Conservation (phyloP, 1,284 basidiomycete genomes). For the Xerocomus amazonicus region DNA sequence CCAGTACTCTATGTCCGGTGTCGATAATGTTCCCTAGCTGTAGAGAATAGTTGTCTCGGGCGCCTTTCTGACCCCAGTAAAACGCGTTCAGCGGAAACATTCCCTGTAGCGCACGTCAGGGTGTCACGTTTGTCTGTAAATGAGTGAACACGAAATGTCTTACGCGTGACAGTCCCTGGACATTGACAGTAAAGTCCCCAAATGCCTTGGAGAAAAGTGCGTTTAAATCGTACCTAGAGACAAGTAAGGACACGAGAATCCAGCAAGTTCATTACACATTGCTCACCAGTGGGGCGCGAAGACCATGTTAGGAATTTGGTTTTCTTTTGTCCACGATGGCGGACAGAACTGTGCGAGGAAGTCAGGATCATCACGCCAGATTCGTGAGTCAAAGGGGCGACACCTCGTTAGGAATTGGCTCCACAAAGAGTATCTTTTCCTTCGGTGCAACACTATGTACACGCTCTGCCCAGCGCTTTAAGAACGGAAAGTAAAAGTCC, state of each 20-base stretch:
- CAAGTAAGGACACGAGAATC: background rate
- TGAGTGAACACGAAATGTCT: background rate
- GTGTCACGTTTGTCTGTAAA: background rate
- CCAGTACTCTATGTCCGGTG: constrained; percentile 61
- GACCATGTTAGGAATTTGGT: constrained; percentile 71
- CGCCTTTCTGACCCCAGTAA: constrained; percentile 83
- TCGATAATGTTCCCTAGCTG: constrained; percentile 82
- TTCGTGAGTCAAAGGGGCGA: constrained; percentile 10
- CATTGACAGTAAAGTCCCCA: constrained; percentile 82
- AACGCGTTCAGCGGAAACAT: constrained; percentile 78
- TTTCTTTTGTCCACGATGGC: constrained; percentile 62
- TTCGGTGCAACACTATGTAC: constrained; percentile 49
- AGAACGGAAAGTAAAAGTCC: constrained; percentile 84
- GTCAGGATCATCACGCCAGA: constrained; percentile 6
- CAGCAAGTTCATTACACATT: background rate
- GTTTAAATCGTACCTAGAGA: constrained; percentile 83
- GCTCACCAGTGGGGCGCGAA: constrained; percentile 87
- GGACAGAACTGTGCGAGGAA: constrained; percentile 66
- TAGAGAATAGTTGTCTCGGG: constrained; percentile 74
- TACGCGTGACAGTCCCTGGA: constrained; percentile 84
- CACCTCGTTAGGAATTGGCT: constrained; percentile 90
- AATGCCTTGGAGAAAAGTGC: constrained; percentile 80
- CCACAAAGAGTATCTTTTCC: constrained; percentile 74
- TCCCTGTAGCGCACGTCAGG: constrained; percentile 49
- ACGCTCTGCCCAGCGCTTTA: constrained; percentile 68